phyloP scores from a whole-genome alignment of 176 grass and related monocot genomes.

The Carex scoparia region DNA sequence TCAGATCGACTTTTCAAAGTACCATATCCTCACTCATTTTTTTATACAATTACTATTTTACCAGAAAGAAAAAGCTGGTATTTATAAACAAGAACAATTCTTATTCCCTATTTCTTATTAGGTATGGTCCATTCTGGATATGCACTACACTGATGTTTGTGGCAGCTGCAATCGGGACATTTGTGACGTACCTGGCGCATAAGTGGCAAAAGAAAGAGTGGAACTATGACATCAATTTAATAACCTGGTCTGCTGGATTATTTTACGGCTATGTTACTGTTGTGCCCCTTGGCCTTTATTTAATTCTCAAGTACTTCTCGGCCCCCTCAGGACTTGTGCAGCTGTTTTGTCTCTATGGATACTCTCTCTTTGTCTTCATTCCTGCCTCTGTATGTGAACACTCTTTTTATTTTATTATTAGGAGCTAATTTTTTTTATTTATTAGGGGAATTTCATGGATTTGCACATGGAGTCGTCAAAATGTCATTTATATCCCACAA shows the following conservation, averaged over 20 bases:
- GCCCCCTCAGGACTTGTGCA: slow-evolving; percentile 89
- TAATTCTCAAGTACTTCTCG: slow-evolving; percentile 97
- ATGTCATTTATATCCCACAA: neutral
- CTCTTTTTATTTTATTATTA: neutral
- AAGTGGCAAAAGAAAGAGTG: slow-evolving; percentile 97
- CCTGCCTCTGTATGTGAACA: slow-evolving; percentile 69
- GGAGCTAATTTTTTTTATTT: neutral
- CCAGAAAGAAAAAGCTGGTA: neutral
- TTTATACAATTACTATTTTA: neutral
- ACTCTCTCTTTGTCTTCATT: slow-evolving; percentile 96
- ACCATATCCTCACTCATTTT: too few relatives aligned
- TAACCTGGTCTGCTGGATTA: slow-evolving; percentile 97
- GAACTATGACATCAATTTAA: slow-evolving; percentile 95
- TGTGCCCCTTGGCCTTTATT: slow-evolving; percentile 85
- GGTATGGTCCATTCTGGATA: slow-evolving; percentile 99
- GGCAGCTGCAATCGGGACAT: slow-evolving; percentile 90
- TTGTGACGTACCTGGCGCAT: slow-evolving; percentile 94
- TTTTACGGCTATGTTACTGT: slow-evolving; percentile 94
- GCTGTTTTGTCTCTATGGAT: slow-evolving; percentile 92
- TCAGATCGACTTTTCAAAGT: neutral
- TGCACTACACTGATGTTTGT: slow-evolving; percentile 98
- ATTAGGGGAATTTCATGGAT: neutral
- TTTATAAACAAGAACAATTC: neutral
- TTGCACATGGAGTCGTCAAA: neutral
- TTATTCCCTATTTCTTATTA: slow-evolving; percentile 15